These are phyloP conservation scores for Diphasiastrum complanatum DNA, from an alignment of 83 land plant species.

Conservation along the genomic window DNA sequence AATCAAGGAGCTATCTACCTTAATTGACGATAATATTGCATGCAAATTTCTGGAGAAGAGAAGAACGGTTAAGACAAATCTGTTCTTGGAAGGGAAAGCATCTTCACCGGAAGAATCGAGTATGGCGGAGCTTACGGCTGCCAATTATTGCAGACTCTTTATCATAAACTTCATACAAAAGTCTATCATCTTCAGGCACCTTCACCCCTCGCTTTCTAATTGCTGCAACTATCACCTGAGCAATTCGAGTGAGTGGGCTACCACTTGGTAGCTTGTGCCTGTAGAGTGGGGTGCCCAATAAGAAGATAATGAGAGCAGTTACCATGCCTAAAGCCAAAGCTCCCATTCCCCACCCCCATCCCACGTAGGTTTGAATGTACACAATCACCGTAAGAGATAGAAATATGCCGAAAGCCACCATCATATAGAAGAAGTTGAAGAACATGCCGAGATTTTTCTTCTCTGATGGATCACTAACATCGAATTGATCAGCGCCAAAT, in stretches of 20 bases:
- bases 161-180: constrained; percentile 2
- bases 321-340: not conserved
- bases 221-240: constrained; percentile 7
- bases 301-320: not conserved
- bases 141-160: too few species aligned
- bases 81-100: too few species aligned
- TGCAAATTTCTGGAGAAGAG: too few species aligned
- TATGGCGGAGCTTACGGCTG: not conserved
- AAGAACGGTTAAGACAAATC: too few species aligned
- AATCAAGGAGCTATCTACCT: too few species aligned
- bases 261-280: not conserved
- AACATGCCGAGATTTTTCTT: not conserved
- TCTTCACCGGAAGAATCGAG: constrained; percentile 9
- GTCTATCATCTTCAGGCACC: constrained; percentile 1
- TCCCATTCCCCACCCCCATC: constrained; percentile 1
- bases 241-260: constrained; percentile 2
- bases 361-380: constrained; percentile 5
- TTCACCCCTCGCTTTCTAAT: not conserved
- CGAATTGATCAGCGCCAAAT: too few species aligned
- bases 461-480: not conserved
- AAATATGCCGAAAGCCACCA: constrained; percentile 1
- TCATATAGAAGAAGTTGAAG: not conserved
- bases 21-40: too few species aligned
- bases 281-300: not conserved
- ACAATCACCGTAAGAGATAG: not conserved